Evolutionary conservation across 495 filamentous ascomycete genomes (phyloP), one percentile per base, ranked within the genome.

Genomic region (Podospora australis): DNA sequence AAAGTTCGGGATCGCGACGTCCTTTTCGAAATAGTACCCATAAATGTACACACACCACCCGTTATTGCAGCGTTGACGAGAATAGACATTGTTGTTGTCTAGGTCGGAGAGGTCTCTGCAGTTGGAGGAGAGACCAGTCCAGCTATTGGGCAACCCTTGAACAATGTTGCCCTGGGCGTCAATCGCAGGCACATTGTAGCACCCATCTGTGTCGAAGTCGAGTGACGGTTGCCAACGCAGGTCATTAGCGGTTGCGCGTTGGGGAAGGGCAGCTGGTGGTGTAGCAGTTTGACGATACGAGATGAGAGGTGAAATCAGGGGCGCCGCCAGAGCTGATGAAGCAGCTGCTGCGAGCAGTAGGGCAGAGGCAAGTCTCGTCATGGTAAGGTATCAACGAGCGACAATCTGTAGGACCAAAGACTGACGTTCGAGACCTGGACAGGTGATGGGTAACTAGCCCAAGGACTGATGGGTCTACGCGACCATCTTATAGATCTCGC

Each of bases 1-100:
- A 28, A 69, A 52, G 49, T 69, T 52, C 38, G 60, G 29, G 19
- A 67, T 38, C 0, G 64, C 55, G 1, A 70, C 65, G 54, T 74
- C 70, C 56, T 72, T 74, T 54, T 72, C 70, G 23, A 72, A 74
- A 57, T 71, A 74, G 53, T 71, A 71, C 43, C 65, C 67, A 57
- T 74, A 74, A 25, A 74, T 24, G 52, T 69, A 68, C 21, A 64
- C 47, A 53, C 70, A 74, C 67, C 64, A 71, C 21, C 67, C 66
- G 52, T 59, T 64, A 46, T 74, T 72, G 55, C 70, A 72, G 19
- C 68, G 64, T 48, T 60, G 58, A 4, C 70, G 67, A 9, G 66
- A 65, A 53, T 73, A 73, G 41, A 71, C 68, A 44, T 72, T 74
- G 56, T 69, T 71, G 58, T 70, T 70, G 46, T 58, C 28, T 4